These are phyloP conservation scores for Nevesoporus exiguus DNA, from an alignment of 768 basidiomycete species.

Conservation along the genomic window DNA sequence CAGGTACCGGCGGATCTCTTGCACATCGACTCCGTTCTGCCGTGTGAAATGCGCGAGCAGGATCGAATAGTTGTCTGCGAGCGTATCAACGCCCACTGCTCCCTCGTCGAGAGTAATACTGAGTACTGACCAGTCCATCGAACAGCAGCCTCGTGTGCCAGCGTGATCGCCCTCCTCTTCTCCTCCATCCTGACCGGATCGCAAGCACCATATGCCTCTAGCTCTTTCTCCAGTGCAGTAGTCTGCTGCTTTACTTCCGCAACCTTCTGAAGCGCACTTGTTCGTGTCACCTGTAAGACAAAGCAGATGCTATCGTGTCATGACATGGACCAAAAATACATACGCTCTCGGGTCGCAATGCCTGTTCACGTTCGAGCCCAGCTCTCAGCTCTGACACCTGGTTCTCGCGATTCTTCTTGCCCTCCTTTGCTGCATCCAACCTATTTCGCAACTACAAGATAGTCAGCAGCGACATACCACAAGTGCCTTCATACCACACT, in stretches of 20 bases:
- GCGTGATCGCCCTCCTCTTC: constrained; percentile 62
- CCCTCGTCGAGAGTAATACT: background rate
- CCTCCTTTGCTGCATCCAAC: constrained; percentile 48
- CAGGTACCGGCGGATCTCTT: constrained; percentile 65
- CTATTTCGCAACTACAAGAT: constrained; percentile 53
- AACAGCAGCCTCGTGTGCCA: constrained; percentile 79
- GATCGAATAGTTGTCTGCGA: constrained; percentile 65
- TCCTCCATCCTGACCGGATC: constrained; percentile 82
- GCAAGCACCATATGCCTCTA: constrained; percentile 75
- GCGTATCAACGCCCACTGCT: background rate
- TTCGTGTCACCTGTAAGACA: constrained; percentile 51
- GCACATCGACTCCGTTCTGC: constrained; percentile 52
- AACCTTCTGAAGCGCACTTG: constrained; percentile 49
- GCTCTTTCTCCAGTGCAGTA: constrained; percentile 57
- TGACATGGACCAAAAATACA: constrained; percentile 10
- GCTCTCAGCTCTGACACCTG: constrained; percentile 50
- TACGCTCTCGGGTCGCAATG: constrained; percentile 57
- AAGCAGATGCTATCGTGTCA: background rate
- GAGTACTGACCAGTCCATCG: constrained; percentile 83
- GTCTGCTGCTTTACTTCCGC: constrained; percentile 47
- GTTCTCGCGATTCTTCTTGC: constrained; percentile 37
- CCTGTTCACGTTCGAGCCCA: constrained; percentile 49
- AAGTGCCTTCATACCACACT: constrained; percentile 50
- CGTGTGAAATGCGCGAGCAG: constrained; percentile 64
- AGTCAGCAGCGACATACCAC: background rate